These are phyloP conservation scores for Iberis amara DNA, from an alignment of 441 rosid species.

Conservation along the genomic window DNA sequence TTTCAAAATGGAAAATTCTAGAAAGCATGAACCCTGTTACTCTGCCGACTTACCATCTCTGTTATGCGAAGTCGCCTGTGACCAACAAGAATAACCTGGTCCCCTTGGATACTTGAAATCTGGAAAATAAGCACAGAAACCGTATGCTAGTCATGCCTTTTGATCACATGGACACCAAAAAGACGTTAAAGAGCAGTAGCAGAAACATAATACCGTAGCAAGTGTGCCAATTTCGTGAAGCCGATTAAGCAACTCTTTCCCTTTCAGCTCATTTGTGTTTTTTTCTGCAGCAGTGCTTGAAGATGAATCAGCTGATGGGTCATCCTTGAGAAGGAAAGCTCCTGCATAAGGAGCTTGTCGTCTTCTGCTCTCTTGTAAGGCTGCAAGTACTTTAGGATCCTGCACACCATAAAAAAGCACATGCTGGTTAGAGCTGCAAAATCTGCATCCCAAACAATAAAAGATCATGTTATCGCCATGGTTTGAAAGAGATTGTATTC, in stretches of 20 bases:
- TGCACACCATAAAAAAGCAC: constrained; percentile 31
- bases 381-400: constrained; percentile 94
- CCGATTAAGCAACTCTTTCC: constrained; percentile 73
- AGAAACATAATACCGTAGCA: constrained; percentile 61
- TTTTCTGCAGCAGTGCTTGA: constrained; percentile 73
- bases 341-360: constrained; percentile 98
- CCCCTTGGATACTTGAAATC: constrained; percentile 89
- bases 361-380: constrained; percentile 84
- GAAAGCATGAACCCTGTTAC: constrained; percentile 20
- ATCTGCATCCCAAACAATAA: too few relatives aligned
- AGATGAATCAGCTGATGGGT: constrained; percentile 58
- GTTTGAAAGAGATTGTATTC: too few relatives aligned
- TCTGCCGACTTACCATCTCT: constrained; percentile 59
- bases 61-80: constrained; percentile 87
- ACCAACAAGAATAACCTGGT: constrained; percentile 90
- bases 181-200: constrained; percentile 20
- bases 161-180: constrained; percentile 11
- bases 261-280: constrained; percentile 65
- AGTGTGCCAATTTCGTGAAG: constrained; percentile 98
- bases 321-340: constrained; percentile 93
- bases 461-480: too few relatives aligned
- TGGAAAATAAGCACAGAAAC: constrained; percentile 34
- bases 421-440: constrained; percentile 19
- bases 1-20: background rate
- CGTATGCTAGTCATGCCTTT: background rate